Percentiles rank a stretch among this genome's conserved stretches.
Conservation (phyloP, 2,329 filamentous ascomycete genomes). For the Mycosphaerella arachidis region DNA sequence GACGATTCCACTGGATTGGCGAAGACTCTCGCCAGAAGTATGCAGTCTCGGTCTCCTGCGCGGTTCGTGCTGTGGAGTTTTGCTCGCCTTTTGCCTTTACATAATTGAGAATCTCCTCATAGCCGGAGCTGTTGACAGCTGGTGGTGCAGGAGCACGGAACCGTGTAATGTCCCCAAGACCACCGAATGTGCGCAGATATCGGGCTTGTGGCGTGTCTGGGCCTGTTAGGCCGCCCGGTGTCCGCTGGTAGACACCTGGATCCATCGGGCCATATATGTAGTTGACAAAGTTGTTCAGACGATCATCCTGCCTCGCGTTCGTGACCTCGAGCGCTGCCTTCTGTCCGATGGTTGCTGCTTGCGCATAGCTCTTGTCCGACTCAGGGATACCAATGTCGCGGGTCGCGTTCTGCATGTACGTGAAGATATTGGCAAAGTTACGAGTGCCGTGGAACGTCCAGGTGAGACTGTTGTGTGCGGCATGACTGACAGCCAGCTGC, state of each 20-base stretch:
- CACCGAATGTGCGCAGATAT: constrained; percentile 25
- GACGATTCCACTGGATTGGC: constrained; percentile 26
- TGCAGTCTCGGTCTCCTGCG: constrained; percentile 26
- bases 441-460: constrained; percentile 31
- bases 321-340: constrained; percentile 22
- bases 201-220: constrained; percentile 30
- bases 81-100: constrained; percentile 26
- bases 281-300: constrained; percentile 26
- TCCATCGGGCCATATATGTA: constrained; percentile 17
- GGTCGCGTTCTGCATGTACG: not conserved
- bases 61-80: constrained; percentile 25
- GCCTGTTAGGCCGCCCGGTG: constrained; percentile 21
- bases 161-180: constrained; percentile 23
- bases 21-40: constrained; percentile 30
- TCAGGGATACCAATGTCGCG: constrained; percentile 22
- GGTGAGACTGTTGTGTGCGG: constrained; percentile 28
- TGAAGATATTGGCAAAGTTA: constrained; percentile 19
- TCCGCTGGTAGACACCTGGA: constrained; percentile 27
- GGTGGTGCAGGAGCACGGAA: constrained; percentile 26
- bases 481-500: constrained; percentile 30
- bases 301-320: constrained; percentile 24
- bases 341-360: constrained; percentile 20
- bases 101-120: constrained; percentile 21
- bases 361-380: constrained; percentile 7
- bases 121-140: constrained; percentile 19